Conservation (phyloP, 116 monocot genomes). For the Iris pallida region DNA sequence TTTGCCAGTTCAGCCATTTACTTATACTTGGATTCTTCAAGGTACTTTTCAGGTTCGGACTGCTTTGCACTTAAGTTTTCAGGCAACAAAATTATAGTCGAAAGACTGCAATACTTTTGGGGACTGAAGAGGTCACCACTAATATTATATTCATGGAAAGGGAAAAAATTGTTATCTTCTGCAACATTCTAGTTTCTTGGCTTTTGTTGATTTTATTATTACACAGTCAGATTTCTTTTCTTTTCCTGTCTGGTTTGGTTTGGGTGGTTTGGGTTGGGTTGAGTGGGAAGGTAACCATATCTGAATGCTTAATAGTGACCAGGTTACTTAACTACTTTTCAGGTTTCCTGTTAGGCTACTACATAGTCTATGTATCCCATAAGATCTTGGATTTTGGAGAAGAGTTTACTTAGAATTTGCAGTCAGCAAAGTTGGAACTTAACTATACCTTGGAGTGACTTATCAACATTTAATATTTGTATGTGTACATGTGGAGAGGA, state of each 20-base stretch:
- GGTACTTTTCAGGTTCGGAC: conserved; percentile 82
- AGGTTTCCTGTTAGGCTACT: too few species aligned
- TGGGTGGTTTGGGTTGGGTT: too few species aligned
- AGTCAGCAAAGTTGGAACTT: too few species aligned
- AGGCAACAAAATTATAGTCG: not conserved
- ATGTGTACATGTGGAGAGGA: too few species aligned
- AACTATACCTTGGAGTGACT: too few species aligned
- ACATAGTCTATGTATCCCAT: too few species aligned
- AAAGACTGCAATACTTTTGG: not conserved
- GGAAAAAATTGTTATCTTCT: not conserved
- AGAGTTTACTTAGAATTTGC: too few species aligned
- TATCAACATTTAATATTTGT: too few species aligned
- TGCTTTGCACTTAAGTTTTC: conserved; percentile 17
- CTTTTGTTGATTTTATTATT: not conserved
- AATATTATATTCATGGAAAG: not conserved
- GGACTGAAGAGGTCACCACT: not conserved
- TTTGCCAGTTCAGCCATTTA: conserved; percentile 38
- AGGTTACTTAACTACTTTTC: too few species aligned
- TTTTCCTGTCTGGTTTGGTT: not conserved
- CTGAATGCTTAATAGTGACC: too few species aligned
- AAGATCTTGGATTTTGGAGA: too few species aligned
- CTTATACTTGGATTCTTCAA: conserved; percentile 53
- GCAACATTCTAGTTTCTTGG: not conserved
- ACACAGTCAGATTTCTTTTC: not conserved
- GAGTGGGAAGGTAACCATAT: too few species aligned